A percentile compares a stretch with the other conserved stretches of the same genome.
These are phyloP conservation scores for Petasospora fabianii DNA, from an alignment of 1,139 yeast species.

Conservation along the genomic window DNA sequence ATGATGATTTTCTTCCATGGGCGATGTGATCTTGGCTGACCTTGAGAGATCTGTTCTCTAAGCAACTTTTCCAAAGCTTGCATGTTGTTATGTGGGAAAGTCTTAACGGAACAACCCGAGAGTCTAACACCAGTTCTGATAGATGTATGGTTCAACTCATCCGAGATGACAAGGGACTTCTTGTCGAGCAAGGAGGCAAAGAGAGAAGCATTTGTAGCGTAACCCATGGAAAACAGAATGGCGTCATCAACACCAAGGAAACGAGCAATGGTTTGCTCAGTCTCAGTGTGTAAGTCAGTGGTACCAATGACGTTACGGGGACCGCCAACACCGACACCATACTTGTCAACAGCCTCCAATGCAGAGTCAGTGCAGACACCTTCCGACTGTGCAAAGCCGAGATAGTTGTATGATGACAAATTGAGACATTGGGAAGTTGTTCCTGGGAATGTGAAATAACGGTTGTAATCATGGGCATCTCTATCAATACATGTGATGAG, in stretches of 20 bases:
- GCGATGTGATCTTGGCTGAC: constrained; percentile 94
- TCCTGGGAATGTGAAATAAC: constrained; percentile 65
- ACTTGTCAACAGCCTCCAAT: constrained; percentile 53
- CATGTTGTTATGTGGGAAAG: constrained; percentile 92
- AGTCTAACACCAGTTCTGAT: constrained; percentile 92
- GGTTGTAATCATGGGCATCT: constrained; percentile 56
- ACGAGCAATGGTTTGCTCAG: constrained; percentile 76
- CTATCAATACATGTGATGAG: constrained; percentile 79
- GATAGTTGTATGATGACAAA: constrained; percentile 85
- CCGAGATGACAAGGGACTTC: constrained; percentile 87
- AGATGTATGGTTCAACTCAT: constrained; percentile 92
- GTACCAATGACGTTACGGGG: constrained; percentile 76
- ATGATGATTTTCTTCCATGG: constrained; percentile 95
- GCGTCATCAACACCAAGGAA: constrained; percentile 93
- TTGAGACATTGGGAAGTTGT: constrained; percentile 74
- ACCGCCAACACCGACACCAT: constrained; percentile 79
- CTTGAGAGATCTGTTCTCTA: constrained; percentile 88
- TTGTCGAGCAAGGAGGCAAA: constrained; percentile 82
- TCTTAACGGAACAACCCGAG: constrained; percentile 90
- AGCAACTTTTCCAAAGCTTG: constrained; percentile 70
- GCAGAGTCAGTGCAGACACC: constrained; percentile 90
- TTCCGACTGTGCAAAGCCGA: constrained; percentile 94
- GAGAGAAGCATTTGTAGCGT: constrained; percentile 91
- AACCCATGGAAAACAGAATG: constrained; percentile 86
- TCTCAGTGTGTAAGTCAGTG: constrained; percentile 65